Conservation (phyloP, 2,329 filamentous ascomycete species). For the Nigrograna mackinnonii region DNA sequence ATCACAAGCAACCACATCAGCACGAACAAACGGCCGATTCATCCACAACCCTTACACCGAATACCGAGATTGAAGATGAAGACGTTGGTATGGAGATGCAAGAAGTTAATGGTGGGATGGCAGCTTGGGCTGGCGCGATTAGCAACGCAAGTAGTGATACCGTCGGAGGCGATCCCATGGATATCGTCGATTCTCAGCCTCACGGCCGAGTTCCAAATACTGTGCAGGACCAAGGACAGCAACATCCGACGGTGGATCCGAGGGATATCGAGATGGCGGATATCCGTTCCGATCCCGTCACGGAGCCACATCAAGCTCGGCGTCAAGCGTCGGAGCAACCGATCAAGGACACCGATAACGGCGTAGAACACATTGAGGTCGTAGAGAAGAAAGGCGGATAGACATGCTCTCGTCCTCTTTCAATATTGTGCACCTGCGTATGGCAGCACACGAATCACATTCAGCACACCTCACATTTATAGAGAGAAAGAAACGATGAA, state of each 20-base stretch:
- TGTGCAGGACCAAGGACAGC: not conserved
- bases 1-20: too few species aligned
- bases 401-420: too few species aligned
- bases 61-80: slow-evolving; percentile 33
- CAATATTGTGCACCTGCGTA: too few species aligned
- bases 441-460: too few species aligned
- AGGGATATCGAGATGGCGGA: slow-evolving; percentile 29
- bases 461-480: too few species aligned
- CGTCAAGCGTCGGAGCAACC: too few species aligned
- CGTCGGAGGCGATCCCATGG: slow-evolving; percentile 24
- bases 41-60: slow-evolving; percentile 38
- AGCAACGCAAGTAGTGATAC: slow-evolving; percentile 27
- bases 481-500: too few species aligned
- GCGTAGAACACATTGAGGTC: too few species aligned
- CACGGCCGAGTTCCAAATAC: not conserved
- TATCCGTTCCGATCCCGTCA: too few species aligned
- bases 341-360: too few species aligned
- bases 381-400: too few species aligned
- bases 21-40: slow-evolving; percentile 11
- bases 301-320: too few species aligned
- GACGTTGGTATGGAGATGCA: slow-evolving; percentile 23
- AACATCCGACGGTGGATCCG: slow-evolving; percentile 12
- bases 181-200: slow-evolving; percentile 12
- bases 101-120: slow-evolving; percentile 26
- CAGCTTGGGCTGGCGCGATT: slow-evolving; percentile 17